Conservation (phyloP, 306 rosid species). For the Elaeagnus macrophylla region DNA sequence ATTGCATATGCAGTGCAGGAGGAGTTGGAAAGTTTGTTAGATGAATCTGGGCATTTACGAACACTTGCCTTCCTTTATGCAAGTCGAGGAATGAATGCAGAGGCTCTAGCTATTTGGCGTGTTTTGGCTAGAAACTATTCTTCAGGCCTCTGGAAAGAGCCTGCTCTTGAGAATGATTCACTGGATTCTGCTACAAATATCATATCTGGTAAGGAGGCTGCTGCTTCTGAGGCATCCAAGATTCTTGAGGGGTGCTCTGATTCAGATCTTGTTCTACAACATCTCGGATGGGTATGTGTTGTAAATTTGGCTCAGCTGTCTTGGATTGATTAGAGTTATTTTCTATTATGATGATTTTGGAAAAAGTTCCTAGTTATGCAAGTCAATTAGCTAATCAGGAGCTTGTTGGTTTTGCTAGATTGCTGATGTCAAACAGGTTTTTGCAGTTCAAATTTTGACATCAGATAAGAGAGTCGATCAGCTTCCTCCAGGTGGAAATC, state of each 20-base stretch:
- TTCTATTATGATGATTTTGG: not conserved
- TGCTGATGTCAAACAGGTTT: constrained; percentile 78
- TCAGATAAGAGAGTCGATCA: constrained; percentile 66
- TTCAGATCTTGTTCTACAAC: constrained; percentile 74
- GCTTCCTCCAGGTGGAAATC: constrained; percentile 68
- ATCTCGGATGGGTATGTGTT: constrained; percentile 87
- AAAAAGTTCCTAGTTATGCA: constrained; percentile 2
- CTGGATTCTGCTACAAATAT: constrained; percentile 23
- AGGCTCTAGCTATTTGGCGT: constrained; percentile 88
- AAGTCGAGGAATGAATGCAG: constrained; percentile 86
- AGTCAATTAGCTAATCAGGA: constrained; percentile 6
- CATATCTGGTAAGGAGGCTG: constrained; percentile 59
- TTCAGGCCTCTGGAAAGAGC: constrained; percentile 73
- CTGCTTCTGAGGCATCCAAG: constrained; percentile 88
- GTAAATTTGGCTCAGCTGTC: constrained; percentile 1
- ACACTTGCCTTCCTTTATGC: constrained; percentile 93
- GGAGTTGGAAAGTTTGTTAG: constrained; percentile 87
- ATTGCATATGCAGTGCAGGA: constrained; percentile 69
- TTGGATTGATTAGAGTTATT: constrained; percentile 1
- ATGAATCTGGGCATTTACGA: constrained; percentile 79
- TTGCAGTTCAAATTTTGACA: constrained; percentile 68
- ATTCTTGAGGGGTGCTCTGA: constrained; percentile 88
- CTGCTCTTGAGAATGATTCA: constrained; percentile 31
- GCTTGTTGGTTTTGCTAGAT: constrained; percentile 44
- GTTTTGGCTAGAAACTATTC: constrained; percentile 76